Base-by-base conservation (phyloP, 305 asterid species). In the Solanum aculeatissimum region DNA sequence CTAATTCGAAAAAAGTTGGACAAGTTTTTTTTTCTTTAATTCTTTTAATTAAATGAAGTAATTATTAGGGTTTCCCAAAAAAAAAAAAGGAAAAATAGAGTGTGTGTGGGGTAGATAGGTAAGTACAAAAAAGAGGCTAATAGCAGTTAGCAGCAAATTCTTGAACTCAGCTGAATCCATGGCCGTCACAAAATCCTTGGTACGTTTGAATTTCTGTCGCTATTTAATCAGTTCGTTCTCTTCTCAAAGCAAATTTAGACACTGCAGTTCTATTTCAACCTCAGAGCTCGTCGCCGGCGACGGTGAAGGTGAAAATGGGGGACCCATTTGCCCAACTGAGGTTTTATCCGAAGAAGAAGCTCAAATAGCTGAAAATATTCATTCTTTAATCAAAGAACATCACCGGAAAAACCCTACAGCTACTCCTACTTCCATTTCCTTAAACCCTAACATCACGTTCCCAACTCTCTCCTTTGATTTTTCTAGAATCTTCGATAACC, bases 341-440 rank as follows among this genome's bases (percentile, higher is more conserved):
- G 38, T 45, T 10, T 90, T 91, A 78, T 87, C 96, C 4, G 83
- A 88, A 4, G 88, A 85, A 43, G 98, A 95, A 71, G 70, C 84
- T 38, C 87, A 85, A 11, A 27, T 88, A 43, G 92, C 92, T 71
- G 90, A 92, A 5, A 90, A 89, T 16, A 85, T 94, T 86, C 92
- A 93, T 62, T 83, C 90, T 32, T 65, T 92, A 65, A 95, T 96
- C 82, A 93, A 92, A 85, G 90, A 91, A 70, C 98, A 95, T 87
- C 94, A 92, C 86, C 92, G 94, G 88, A 89, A 90, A 62, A 96
- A 96, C 91, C 96, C 95, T 83, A 83, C 82, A 88, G 86, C 86
- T 88, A 74, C 63, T 83, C 63, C 65, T 57, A 55, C 16, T 9
- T 16, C 49, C 2, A 40, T 32, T 32, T 45, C 95, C 82, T 18